Base-by-base conservation (phyloP, 805 yeast genomes). In the Lipomyces chichibuensis region DNA sequence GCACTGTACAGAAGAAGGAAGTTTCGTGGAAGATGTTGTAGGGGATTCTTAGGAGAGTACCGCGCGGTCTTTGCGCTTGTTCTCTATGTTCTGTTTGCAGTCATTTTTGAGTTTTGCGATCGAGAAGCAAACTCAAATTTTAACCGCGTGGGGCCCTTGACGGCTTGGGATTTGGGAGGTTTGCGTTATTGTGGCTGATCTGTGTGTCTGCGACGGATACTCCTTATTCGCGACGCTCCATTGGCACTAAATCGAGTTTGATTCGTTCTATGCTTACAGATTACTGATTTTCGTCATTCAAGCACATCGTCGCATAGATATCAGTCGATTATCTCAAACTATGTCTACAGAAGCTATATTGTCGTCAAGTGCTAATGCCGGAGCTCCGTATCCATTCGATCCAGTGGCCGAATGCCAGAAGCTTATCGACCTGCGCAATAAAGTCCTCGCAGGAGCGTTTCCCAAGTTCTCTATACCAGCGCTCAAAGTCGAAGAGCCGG, bases 381-480 rank as follows among this genome's bases (percentile, higher is more conserved):
- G 55, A 25, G 17, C 55, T 14, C 29, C 33, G 17, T 60, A 58
- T 33, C 71, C 64, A 2, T 68, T 65, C 37, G 71, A 68, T 63
- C 65, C 71, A 7, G 65, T 23, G 2, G 71, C 57, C 13, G 71
- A 68, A 52, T 66, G 67, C 58, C 71, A 53, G 46, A 68, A 68
- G 27, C 57, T 68, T 39, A 62, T 68, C 33, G 67, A 68, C 29
- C 58, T 68, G 37, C 66, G 71, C 29, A 57, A 53, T n/a, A 54
- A 51, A 33, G 71, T 68, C 46, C 43, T 43, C 37, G 60, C 69
- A 1, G 70, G 70, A 46, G 65, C 33, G 29, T 62, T 37, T 33
- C 70, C 70, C 17, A 60, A 65, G 62, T 67, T 67, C 58, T n/a
- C 56, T 8, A 20, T 62, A 7, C 54, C 64, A 17, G 25, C 32